Evolutionary conservation across 768 basidiomycete species (phyloP).

Genomic region (Tylopilus rubrobrunneus): DNA sequence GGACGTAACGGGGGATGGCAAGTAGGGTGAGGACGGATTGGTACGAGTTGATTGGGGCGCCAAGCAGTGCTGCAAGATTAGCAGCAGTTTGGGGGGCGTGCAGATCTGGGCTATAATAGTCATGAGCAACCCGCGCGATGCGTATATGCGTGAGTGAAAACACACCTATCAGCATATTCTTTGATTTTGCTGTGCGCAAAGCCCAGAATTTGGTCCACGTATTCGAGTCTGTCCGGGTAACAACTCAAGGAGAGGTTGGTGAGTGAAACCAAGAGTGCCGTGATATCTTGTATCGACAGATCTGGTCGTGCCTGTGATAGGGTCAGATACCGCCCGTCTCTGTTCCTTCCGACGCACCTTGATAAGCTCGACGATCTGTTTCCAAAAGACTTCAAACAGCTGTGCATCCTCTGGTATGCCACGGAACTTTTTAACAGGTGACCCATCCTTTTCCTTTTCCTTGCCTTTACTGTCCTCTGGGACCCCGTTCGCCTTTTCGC

Average conservation of each 20-base stretch:
- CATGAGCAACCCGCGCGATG: slow-evolving; percentile 4
- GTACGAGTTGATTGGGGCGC: slow-evolving; percentile 95
- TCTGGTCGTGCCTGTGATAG: slow-evolving; percentile 84
- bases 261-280: slow-evolving; percentile 91
- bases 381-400: slow-evolving; percentile 98
- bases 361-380: slow-evolving; percentile 95
- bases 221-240: slow-evolving; percentile 95
- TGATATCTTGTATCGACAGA: slow-evolving; percentile 95
- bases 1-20: slow-evolving; percentile 85
- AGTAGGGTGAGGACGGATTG: slow-evolving; percentile 96
- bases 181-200: slow-evolving; percentile 86
- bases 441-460: slow-evolving; percentile 59
- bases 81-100: slow-evolving; percentile 82
- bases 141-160: background rate
- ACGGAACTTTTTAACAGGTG: slow-evolving; percentile 76
- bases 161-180: slow-evolving; percentile 77
- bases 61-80: slow-evolving; percentile 87
- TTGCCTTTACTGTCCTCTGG: slow-evolving; percentile 36
- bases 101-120: slow-evolving; percentile 66
- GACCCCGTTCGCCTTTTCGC: slow-evolving; percentile 17
- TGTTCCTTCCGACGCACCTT: slow-evolving; percentile 53
- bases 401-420: slow-evolving; percentile 94
- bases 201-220: slow-evolving; percentile 91
- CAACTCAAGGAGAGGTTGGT: slow-evolving; percentile 94
- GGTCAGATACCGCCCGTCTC: slow-evolving; percentile 1